Evolutionary conservation across 2,329 filamentous ascomycete species (phyloP).

Genomic region (Alternaria viburni): DNA sequence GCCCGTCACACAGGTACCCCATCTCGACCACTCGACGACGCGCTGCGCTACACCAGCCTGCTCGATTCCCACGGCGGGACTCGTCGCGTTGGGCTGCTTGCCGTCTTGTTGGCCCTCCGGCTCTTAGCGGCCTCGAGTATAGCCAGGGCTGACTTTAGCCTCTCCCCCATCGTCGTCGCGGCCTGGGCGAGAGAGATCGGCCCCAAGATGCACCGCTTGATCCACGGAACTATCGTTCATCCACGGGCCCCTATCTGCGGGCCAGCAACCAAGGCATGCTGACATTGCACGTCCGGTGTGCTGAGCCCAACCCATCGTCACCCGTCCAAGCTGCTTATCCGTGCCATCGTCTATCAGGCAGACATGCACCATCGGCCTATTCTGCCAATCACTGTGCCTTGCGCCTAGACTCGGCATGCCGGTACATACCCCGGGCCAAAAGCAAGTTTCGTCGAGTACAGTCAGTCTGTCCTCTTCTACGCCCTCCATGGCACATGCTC

Average conservation of each 20-base stretch:
- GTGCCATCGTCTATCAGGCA: conserved; percentile 20
- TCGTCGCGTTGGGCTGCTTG: neutral
- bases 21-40: neutral
- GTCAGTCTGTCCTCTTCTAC: neutral
- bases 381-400: conserved; percentile 19
- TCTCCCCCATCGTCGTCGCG: neutral
- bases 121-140: conserved; percentile 6
- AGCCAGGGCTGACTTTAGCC: conserved; percentile 8
- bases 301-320: conserved; percentile 1
- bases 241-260: conserved; percentile 3
- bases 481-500: neutral
- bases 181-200: conserved; percentile 19
- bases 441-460: conserved; percentile 11
- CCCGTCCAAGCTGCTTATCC: conserved; percentile 1
- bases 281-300: neutral
- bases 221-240: conserved; percentile 25
- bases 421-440: conserved; percentile 18
- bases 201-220: conserved; percentile 13
- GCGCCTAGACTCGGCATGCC: conserved; percentile 21
- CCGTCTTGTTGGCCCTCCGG: neutral
- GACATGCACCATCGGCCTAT: conserved; percentile 12
- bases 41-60: neutral
- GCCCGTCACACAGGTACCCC: conserved; percentile 27
- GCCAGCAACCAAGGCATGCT: neutral
- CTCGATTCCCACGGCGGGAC: neutral